These are phyloP conservation scores for Sphenostylis stenocarpa DNA, from an alignment of 306 rosid species.

Conservation along the genomic window DNA sequence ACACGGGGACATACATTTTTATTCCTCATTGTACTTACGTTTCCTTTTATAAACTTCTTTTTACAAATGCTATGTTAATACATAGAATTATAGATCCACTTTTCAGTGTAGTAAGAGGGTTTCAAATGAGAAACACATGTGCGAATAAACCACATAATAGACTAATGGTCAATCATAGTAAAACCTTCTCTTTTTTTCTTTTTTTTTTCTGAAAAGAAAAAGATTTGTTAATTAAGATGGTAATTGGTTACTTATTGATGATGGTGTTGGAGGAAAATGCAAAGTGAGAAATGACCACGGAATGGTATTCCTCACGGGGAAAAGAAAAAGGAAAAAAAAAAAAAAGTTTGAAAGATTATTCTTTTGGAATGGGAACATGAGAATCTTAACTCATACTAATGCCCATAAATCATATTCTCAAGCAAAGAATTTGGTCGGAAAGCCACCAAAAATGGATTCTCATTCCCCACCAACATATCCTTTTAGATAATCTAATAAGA, in stretches of 20 bases:
- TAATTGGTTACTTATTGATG: conserved; percentile 25
- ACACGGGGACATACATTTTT: background rate
- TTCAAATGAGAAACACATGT: conserved; percentile 20
- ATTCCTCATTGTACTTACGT: conserved; percentile 12
- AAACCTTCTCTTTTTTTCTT: no score
- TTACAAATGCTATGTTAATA: conserved; percentile 19
- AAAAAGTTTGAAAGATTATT: conserved; percentile 51
- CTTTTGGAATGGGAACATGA: conserved; percentile 60
- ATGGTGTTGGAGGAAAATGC: conserved; percentile 51
- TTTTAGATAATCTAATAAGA: conserved; percentile 51
- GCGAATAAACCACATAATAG: background rate
- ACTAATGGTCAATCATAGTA: background rate
- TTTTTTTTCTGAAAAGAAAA: no score
- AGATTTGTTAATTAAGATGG: background rate
- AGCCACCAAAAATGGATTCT: conserved; percentile 97
- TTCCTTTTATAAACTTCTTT: background rate
- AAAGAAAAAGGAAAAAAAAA: conserved; percentile 18
- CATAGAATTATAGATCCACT: conserved; percentile 26
- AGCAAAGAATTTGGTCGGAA: conserved; percentile 72
- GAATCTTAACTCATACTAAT: conserved; percentile 72
- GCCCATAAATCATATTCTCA: conserved; percentile 75
- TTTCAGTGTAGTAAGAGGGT: conserved; percentile 32
- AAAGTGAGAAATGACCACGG: conserved; percentile 97
- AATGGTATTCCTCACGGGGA: conserved; percentile 75
- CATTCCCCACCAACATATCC: conserved; percentile 60